Evolutionary conservation across 306 rosid genomes (phyloP).

Genomic region (Corylus americana): DNA sequence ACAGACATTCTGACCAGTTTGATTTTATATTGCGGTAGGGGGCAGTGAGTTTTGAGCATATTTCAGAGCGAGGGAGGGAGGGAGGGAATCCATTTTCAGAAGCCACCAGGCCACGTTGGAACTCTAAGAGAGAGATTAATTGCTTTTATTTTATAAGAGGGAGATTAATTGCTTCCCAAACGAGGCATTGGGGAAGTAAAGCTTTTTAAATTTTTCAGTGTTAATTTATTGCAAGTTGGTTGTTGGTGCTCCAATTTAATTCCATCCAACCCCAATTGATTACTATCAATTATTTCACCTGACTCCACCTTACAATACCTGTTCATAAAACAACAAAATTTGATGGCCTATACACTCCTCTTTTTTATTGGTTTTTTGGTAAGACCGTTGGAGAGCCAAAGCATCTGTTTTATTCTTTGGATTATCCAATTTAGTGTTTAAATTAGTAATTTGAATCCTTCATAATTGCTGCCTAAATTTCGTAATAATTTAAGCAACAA

Average conservation of each 20-base stretch:
- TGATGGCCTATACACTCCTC: not conserved
- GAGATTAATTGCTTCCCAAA: conserved; percentile 27
- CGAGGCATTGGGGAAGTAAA: conserved; percentile 28
- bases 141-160: conserved; percentile 16
- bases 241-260: conserved; percentile 31
- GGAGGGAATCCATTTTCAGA: conserved; percentile 26
- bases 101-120: conserved; percentile 27
- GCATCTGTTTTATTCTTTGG: not conserved
- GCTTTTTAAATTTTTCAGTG: conserved; percentile 14
- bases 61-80: not conserved
- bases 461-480: too few species aligned
- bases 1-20: conserved; percentile 27
- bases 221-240: conserved; percentile 41
- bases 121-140: conserved; percentile 13
- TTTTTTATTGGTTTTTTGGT: too few species aligned
- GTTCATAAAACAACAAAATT: conserved; percentile 8
- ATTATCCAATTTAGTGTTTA: too few species aligned
- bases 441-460: too few species aligned
- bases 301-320: conserved; percentile 2
- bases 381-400: too few species aligned
- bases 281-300: conserved; percentile 24
- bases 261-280: conserved; percentile 32
- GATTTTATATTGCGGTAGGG: not conserved
- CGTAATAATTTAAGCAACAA: too few species aligned
- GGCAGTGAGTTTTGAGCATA: conserved; percentile 1